Evolutionary conservation across 2,329 filamentous ascomycete genomes (phyloP).

Genomic region (Epichloe typhina): DNA sequence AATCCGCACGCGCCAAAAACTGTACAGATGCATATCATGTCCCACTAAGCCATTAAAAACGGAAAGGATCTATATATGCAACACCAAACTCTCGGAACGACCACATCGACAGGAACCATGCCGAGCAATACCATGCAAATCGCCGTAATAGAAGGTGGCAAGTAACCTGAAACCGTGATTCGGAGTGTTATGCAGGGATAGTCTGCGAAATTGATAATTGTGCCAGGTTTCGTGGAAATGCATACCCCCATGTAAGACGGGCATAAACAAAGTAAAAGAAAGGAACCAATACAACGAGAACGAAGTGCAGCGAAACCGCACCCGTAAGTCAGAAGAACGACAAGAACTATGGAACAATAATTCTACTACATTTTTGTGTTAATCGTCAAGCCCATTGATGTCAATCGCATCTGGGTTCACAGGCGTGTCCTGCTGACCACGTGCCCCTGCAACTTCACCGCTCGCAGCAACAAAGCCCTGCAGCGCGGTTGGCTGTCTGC

Average conservation of each 20-base stretch:
- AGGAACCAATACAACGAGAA: slow-evolving; percentile 5
- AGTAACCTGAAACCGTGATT: slow-evolving; percentile 9
- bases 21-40: slow-evolving; percentile 50
- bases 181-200: no score
- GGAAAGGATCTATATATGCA: slow-evolving; percentile 55
- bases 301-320: background rate
- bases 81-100: slow-evolving; percentile 53
- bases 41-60: slow-evolving; percentile 54
- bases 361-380: slow-evolving; percentile 4
- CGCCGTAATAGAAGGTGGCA: slow-evolving; percentile 34
- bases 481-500: slow-evolving; percentile 77
- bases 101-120: slow-evolving; percentile 46
- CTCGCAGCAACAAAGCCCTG: slow-evolving; percentile 84
- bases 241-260: no score
- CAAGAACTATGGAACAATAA: background rate
- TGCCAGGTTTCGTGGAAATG: no score
- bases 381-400: slow-evolving; percentile 59
- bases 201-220: no score
- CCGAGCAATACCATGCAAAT: slow-evolving; percentile 49
- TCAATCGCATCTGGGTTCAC: slow-evolving; percentile 80
- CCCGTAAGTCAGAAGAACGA: background rate
- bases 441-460: slow-evolving; percentile 50
- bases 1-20: background rate
- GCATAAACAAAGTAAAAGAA: no score
- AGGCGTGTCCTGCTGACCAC: slow-evolving; percentile 24